Conservation (phyloP, 164 flowering plant genomes). For the Liriodendron chinense region DNA sequence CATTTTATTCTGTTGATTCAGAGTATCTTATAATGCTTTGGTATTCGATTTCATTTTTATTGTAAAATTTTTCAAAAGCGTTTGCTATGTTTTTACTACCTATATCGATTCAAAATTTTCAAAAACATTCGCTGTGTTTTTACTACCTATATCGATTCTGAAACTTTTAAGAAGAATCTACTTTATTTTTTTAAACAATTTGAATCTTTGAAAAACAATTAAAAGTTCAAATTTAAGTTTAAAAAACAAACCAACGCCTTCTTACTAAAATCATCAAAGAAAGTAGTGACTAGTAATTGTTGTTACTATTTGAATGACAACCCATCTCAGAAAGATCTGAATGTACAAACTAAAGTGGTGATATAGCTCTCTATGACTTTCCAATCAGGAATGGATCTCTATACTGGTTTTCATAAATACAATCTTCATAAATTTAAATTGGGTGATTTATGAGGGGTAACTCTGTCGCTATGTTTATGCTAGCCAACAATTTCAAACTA, state of each 20-base stretch:
- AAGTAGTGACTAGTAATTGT: slow-evolving; percentile 9
- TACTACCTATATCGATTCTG: neutral
- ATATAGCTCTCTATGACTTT: neutral
- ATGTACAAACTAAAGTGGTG: slow-evolving; percentile 3
- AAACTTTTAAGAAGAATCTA: neutral
- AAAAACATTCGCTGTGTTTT: too few species aligned
- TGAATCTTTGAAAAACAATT: too few species aligned
- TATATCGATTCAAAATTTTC: too few species aligned
- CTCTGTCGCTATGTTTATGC: too few species aligned
- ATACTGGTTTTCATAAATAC: slow-evolving; percentile 4
- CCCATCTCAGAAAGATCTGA: slow-evolving; percentile 3
- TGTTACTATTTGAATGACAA: neutral
- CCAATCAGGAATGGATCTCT: neutral
- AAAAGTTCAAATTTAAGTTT: too few species aligned
- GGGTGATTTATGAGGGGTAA: slow-evolving; percentile 1
- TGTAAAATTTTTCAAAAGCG: neutral
- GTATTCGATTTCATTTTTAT: neutral
- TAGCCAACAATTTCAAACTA: too few species aligned
- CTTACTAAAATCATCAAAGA: slow-evolving; percentile 2
- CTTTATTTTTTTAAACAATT: too few species aligned
- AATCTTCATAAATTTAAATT: slow-evolving; percentile 1
- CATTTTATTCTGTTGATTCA: neutral
- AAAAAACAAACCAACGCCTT: slow-evolving; percentile 1
- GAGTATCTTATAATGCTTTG: neutral
- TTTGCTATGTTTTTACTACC: neutral